Evolutionary conservation across 208 protist species (phyloP), one percentile per base, ranked within the genome.

Genomic region (Leishmania amazonensis): DNA sequence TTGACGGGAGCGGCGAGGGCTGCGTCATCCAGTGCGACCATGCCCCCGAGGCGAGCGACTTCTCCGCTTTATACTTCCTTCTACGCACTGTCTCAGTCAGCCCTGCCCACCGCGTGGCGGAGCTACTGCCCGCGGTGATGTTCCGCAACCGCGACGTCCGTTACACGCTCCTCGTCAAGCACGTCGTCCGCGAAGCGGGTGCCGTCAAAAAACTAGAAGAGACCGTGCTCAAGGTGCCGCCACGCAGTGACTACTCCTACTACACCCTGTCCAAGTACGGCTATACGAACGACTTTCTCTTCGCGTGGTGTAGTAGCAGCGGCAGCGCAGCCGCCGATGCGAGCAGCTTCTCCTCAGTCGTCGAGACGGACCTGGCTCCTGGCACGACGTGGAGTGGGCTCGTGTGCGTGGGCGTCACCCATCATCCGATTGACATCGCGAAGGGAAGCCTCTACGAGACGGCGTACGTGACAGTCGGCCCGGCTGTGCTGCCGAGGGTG

Each of bases 361-460:
- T 91, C 17, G 83, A 90, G 73, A 87, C 77, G 19, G 81, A 84
- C 49, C 76, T 91, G 42, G 80, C 84, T 49, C 75, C 87, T 54
- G 75, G 81, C 75, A 87, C 82, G 40, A 77, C 77, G 40, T 90
- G 88, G 79, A 88, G 80, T 42, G 87, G 88, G 28, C 91, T 88
- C 58, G 74, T 94, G 24, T 83, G 75, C 38, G 62, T 72, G 15
- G 87, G 83, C 53, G 38, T 53, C 21, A 85, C 78, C 21, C 71
- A 84, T 76, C 80, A 88, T 62, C 67, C 76, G 49, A 71, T 81
- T 3, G 82, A 81, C 42, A 83, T 80, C 40, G 57, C 73, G 31
- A 93, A 91, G 83, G 78, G 76, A 49, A 75, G 82, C n/a, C 67
- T 87, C 57, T 92, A 80, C 49, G 89, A 92, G 62, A 62, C 89